phyloP scores from a whole-genome alignment of 73 alveolate species.

The Blepharisma stoltei region DNA sequence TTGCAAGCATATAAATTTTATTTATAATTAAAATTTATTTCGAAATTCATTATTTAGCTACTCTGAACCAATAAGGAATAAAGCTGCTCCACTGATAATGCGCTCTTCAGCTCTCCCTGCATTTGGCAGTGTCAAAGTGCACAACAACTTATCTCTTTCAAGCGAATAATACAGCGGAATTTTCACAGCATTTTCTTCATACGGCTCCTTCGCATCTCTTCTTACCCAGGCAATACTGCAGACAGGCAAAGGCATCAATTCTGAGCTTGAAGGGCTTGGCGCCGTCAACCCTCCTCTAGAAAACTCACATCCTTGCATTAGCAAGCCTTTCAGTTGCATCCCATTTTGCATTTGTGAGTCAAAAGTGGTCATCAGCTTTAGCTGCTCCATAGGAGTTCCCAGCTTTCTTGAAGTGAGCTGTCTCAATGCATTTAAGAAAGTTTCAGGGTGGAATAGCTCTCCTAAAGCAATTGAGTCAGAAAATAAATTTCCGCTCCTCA shows the following conservation, averaged over 20 bases:
- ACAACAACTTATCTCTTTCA: constrained; percentile 62
- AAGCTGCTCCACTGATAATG: constrained; percentile 65
- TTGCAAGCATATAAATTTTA: no score
- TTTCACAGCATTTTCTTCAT: constrained; percentile 40
- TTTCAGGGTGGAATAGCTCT: constrained; percentile 97
- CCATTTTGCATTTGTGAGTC: constrained; percentile 34
- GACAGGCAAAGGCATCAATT: constrained; percentile 58
- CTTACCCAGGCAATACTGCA: constrained; percentile 70
- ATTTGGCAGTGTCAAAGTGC: constrained; percentile 61
- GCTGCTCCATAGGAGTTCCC: constrained; percentile 88
- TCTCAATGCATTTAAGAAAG: constrained; percentile 95
- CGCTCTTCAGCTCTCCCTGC: constrained; percentile 49
- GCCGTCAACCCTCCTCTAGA: constrained; percentile 47
- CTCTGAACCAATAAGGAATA: constrained; percentile 20
- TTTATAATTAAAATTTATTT: not conserved
- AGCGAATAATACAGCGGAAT: constrained; percentile 65
- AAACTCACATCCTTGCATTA: constrained; percentile 81
- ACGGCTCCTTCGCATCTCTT: constrained; percentile 58
- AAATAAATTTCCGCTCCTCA: constrained; percentile 57
- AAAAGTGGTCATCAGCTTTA: constrained; percentile 87
- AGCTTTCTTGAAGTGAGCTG: constrained; percentile 91
- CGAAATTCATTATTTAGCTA: not conserved
- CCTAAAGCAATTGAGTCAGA: constrained; percentile 74
- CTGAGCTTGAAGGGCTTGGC: constrained; percentile 57
- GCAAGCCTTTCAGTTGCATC: constrained; percentile 45